These are phyloP conservation scores for Leccinum aurantiacum DNA, from an alignment of 768 basidiomycete genomes.

Conservation along the genomic window DNA sequence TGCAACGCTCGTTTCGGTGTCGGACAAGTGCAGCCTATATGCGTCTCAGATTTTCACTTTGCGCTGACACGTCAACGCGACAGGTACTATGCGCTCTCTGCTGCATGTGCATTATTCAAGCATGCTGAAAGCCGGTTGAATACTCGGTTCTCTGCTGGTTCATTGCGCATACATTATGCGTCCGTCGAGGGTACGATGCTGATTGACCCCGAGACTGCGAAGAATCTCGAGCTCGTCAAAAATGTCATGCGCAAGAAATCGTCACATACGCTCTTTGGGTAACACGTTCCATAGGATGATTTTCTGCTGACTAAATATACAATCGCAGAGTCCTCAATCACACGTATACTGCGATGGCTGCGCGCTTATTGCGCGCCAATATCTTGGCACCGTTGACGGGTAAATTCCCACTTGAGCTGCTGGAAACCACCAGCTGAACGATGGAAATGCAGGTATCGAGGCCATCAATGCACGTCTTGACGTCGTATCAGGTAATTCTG, in stretches of 20 bases:
- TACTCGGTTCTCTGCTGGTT: constrained; percentile 64
- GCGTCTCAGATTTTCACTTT: neutral
- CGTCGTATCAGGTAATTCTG: constrained; percentile 69
- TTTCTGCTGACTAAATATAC: neutral
- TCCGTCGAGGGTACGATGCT: constrained; percentile 92
- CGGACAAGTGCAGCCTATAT: constrained; percentile 69
- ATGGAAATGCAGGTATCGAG: constrained; percentile 27
- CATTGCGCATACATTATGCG: constrained; percentile 72
- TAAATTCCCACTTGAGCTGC: constrained; percentile 20
- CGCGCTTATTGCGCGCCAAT: constrained; percentile 74
- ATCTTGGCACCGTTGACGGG: constrained; percentile 82
- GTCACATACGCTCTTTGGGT: constrained; percentile 80
- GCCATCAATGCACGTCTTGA: constrained; percentile 82
- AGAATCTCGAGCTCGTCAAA: constrained; percentile 84
- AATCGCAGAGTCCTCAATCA: constrained; percentile 63
- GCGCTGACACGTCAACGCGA: constrained; percentile 7
- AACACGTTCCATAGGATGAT: neutral
- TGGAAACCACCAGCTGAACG: neutral
- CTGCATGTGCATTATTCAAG: constrained; percentile 85
- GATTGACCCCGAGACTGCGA: constrained; percentile 87
- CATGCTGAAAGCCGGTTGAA: constrained; percentile 71
- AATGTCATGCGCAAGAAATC: constrained; percentile 71
- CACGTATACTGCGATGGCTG: constrained; percentile 89
- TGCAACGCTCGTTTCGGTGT: constrained; percentile 72
- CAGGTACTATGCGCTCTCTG: constrained; percentile 89